A percentile compares a stretch with the other conserved stretches of the same genome.
Evolutionary conservation across 2,329 filamentous ascomycete species (phyloP).

Genomic region (Intubia oerlemansii): DNA sequence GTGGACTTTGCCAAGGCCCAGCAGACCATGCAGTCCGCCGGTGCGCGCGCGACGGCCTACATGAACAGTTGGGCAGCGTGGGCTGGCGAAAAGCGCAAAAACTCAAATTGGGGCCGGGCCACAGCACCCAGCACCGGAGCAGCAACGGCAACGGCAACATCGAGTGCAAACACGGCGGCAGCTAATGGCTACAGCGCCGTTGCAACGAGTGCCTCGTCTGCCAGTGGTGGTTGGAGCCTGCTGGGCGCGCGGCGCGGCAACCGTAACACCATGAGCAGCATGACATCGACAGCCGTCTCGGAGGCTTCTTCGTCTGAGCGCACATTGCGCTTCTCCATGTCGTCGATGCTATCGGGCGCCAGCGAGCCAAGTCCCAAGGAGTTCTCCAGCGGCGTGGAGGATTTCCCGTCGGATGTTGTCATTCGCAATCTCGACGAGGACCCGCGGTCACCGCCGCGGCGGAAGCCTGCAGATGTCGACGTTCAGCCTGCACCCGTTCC

Average conservation of each 20-base stretch:
- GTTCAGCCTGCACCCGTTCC: too few species aligned
- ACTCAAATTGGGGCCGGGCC: conserved; percentile 18
- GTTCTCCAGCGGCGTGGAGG: conserved; percentile 1
- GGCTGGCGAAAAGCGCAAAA: conserved; percentile 57
- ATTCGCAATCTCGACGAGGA: conserved; percentile 7
- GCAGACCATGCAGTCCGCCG: conserved; percentile 24
- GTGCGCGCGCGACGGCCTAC: conserved; percentile 38
- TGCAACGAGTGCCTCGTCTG: too few species aligned
- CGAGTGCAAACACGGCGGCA: not conserved
- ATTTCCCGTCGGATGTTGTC: conserved; percentile 4
- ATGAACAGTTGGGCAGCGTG: conserved; percentile 48
- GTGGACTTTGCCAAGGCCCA: conserved; percentile 21
- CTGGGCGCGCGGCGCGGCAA: conserved; percentile 5
- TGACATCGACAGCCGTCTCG: conserved; percentile 7
- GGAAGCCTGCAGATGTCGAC: too few species aligned
- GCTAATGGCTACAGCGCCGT: not conserved
- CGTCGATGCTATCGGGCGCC: conserved; percentile 6
- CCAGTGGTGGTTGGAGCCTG: conserved; percentile 4
- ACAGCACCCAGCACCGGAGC: conserved; percentile 1
- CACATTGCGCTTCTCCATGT: conserved; percentile 7
- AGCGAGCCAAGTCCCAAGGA: conserved; percentile 4
- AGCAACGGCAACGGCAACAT: conserved; percentile 1
- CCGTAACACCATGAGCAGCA: conserved; percentile 10
- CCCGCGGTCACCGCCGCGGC: not conserved
- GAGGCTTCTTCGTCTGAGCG: too few species aligned